phyloP scores from a whole-genome alignment of 2,329 filamentous ascomycete genomes.

The Epichloe gansuensis region DNA sequence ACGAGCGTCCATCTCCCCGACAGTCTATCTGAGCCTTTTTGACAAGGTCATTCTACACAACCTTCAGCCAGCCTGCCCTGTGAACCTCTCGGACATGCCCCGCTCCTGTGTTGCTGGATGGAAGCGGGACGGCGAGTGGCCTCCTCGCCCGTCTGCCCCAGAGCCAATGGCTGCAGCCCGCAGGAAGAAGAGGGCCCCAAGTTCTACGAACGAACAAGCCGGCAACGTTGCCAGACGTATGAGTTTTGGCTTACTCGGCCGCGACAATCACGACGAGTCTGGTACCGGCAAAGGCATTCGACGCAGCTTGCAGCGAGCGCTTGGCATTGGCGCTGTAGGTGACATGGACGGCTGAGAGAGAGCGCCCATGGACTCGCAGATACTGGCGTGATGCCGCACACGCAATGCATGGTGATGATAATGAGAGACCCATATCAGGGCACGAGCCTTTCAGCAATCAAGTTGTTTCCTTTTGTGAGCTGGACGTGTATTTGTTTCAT shows the following conservation, averaged over 20 bases:
- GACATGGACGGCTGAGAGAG: background rate
- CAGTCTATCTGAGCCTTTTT: conserved; percentile 71
- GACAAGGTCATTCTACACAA: conserved; percentile 73
- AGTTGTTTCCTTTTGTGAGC: background rate
- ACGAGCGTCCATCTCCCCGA: conserved; percentile 60
- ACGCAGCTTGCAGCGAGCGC: conserved; percentile 32
- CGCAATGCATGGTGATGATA: background rate
- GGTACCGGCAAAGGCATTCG: conserved; percentile 28
- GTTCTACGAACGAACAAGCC: conserved; percentile 12
- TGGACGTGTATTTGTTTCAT: background rate
- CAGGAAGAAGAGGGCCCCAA: conserved; percentile 25
- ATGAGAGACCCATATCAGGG: background rate
- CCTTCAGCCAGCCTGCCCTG: conserved; percentile 72
- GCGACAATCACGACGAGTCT: conserved; percentile 23
- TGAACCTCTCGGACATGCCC: conserved; percentile 74
- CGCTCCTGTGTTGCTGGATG: conserved; percentile 75
- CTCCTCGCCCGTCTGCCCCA: conserved; percentile 40
- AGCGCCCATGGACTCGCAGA: background rate
- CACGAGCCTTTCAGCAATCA: background rate
- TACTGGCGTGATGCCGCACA: background rate
- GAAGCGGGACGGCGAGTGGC: conserved; percentile 92
- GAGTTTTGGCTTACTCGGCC: conserved; percentile 34
- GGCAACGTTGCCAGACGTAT: conserved; percentile 26
- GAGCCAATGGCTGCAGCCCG: conserved; percentile 22
- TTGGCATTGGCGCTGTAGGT: conserved; percentile 23